Conservation (phyloP, 306 rosid genomes). For the Ceratonia siliqua region DNA sequence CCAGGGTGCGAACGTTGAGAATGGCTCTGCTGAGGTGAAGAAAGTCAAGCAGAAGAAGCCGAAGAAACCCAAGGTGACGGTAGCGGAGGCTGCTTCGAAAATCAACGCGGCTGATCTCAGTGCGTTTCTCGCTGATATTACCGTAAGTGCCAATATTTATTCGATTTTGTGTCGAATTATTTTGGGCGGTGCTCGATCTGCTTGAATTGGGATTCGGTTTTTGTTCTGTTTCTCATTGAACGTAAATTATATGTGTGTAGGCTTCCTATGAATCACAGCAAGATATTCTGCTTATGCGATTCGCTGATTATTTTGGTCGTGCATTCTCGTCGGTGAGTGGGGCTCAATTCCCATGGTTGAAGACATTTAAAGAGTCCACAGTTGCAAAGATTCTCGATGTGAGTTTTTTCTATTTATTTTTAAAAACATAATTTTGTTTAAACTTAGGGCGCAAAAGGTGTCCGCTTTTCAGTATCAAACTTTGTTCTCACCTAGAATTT, state of each 20-base stretch:
- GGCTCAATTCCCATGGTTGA: constrained; percentile 82
- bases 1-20: constrained; percentile 20
- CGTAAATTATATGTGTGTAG: constrained; percentile 35
- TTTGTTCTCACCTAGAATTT: neutral
- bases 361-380: constrained; percentile 64
- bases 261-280: constrained; percentile 62
- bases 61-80: constrained; percentile 55
- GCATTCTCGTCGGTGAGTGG: constrained; percentile 59
- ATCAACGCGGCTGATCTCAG: constrained; percentile 49
- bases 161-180: neutral
- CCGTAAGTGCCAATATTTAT: constrained; percentile 36
- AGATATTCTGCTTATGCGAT: constrained; percentile 66
- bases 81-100: constrained; percentile 51
- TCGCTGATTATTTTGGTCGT: constrained; percentile 78
- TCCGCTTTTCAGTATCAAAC: neutral
- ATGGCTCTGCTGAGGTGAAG: constrained; percentile 38
- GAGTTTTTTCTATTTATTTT: constrained; percentile 33
- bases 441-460: neutral
- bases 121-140: constrained; percentile 51
- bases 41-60: constrained; percentile 38
- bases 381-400: constrained; percentile 68
- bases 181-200: neutral
- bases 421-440: neutral
- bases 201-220: constrained; percentile 21
- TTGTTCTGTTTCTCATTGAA: neutral